Conservation (phyloP, 2,329 filamentous ascomycete genomes). For the Byssothecium circinans region DNA sequence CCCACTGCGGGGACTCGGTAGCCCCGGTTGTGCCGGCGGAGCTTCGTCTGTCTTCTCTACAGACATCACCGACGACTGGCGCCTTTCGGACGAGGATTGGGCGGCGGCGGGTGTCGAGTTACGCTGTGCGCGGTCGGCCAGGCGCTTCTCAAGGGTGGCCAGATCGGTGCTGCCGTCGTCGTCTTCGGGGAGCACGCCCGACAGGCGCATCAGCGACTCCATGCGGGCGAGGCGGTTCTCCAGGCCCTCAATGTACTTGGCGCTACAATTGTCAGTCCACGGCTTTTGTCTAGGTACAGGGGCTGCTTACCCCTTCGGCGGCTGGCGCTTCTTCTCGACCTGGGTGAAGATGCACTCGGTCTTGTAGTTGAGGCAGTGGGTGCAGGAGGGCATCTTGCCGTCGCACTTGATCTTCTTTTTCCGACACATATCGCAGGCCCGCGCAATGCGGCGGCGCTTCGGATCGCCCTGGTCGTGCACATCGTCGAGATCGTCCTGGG, state of each 20-base stretch:
- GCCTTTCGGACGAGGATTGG: slow-evolving; percentile 35
- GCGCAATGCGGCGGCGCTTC: slow-evolving; percentile 84
- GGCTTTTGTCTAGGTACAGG: background rate
- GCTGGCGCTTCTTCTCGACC: slow-evolving; percentile 97
- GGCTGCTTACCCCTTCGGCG: slow-evolving; percentile 78
- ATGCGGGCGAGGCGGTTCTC: slow-evolving; percentile 95
- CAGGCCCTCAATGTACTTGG: slow-evolving; percentile 96
- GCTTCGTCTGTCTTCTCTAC: slow-evolving; percentile 42
- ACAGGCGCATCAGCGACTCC: slow-evolving; percentile 86
- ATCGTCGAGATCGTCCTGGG: slow-evolving; percentile 56
- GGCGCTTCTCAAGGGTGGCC: slow-evolving; percentile 79
- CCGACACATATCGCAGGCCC: slow-evolving; percentile 95
- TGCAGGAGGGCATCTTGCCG: slow-evolving; percentile 90
- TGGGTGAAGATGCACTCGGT: slow-evolving; percentile 97
- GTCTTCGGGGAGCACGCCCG: slow-evolving; percentile 82
- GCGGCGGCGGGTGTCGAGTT: slow-evolving; percentile 23
- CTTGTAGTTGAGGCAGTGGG: slow-evolving; percentile 97
- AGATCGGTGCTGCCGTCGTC: slow-evolving; percentile 85
- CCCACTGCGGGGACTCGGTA: slow-evolving; percentile 54
- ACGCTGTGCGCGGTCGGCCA: slow-evolving; percentile 53
- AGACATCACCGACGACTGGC: slow-evolving; percentile 28
- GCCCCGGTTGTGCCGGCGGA: slow-evolving; percentile 49
- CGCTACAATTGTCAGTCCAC: slow-evolving; percentile 54
- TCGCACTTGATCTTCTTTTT: slow-evolving; percentile 98
- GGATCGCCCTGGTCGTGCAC: slow-evolving; percentile 68